These are phyloP conservation scores for Cryphonectria japonica DNA, from an alignment of 2,329 filamentous ascomycete species.

Conservation along the genomic window DNA sequence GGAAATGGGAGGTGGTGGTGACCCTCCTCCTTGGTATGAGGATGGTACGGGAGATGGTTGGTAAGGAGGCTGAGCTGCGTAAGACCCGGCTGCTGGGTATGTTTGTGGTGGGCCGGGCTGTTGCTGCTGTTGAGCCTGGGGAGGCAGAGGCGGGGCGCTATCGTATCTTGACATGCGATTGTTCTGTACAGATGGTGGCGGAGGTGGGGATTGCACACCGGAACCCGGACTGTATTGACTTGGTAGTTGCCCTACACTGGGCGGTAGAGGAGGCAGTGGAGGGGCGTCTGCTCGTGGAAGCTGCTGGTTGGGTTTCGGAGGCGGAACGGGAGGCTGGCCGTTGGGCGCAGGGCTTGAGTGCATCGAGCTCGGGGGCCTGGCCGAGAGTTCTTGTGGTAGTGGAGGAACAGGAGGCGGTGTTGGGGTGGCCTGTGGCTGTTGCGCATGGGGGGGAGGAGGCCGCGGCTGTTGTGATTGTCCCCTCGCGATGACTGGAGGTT, in stretches of 20 bases:
- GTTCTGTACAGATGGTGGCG: conserved; percentile 31
- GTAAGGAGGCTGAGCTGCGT: conserved; percentile 37
- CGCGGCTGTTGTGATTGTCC: conserved; percentile 54
- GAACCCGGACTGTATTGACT: conserved; percentile 29
- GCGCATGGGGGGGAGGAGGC: conserved; percentile 41
- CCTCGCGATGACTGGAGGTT: conserved; percentile 85
- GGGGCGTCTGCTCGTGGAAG: conserved; percentile 38
- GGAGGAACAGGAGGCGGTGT: conserved; percentile 73
- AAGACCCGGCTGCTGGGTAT: conserved; percentile 34
- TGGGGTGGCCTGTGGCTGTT: conserved; percentile 38
- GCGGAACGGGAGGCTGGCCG: conserved; percentile 52
- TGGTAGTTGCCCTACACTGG: conserved; percentile 35
- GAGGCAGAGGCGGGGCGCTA: conserved; percentile 39
- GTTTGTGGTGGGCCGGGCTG: conserved; percentile 19
- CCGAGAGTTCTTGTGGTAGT: conserved; percentile 65
- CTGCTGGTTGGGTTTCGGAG: conserved; percentile 55
- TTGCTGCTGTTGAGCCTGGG: conserved; percentile 30
- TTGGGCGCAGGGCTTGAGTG: conserved; percentile 41
- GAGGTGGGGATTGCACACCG: conserved; percentile 25
- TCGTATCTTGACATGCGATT: conserved; percentile 41
- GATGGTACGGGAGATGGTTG: conserved; percentile 20
- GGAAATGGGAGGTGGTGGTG: conserved; percentile 26
- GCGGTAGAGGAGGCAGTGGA: conserved; percentile 41
- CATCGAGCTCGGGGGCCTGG: conserved; percentile 42
- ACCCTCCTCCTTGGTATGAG: conserved; percentile 30